Evolutionary conservation across 352 stramenopile genomes (phyloP).

Genomic region (Albugo laibachii): DNA sequence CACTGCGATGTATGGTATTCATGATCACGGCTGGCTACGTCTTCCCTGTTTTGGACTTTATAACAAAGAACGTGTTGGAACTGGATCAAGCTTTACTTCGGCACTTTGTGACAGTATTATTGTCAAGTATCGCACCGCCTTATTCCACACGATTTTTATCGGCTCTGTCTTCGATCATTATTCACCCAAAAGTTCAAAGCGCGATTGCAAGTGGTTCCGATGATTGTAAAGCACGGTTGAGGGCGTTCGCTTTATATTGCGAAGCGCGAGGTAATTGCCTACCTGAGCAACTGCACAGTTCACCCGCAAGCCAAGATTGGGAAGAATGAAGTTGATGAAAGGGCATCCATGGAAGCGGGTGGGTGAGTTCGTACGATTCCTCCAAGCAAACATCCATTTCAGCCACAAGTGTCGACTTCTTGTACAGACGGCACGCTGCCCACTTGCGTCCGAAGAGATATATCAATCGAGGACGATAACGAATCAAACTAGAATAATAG

Average conservation of each 20-base stretch:
- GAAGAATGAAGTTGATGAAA: too few relatives aligned
- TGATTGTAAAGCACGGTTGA: constrained; percentile 60
- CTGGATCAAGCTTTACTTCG: constrained; percentile 67
- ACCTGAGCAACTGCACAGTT: constrained; percentile 32
- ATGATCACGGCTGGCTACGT: constrained; percentile 79
- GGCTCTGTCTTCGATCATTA: constrained; percentile 49
- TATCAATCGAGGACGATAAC: too few relatives aligned
- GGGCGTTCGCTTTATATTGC: constrained; percentile 40
- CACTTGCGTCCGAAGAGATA: too few relatives aligned
- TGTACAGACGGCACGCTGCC: too few relatives aligned
- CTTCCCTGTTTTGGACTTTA: constrained; percentile 64
- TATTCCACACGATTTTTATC: constrained; percentile 62
- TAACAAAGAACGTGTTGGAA: constrained; percentile 56
- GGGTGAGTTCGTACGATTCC: too few relatives aligned
- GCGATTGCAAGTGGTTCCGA: constrained; percentile 57
- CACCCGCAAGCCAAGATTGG: too few relatives aligned
- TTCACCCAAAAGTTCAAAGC: constrained; percentile 69
- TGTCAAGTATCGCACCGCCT: constrained; percentile 43
- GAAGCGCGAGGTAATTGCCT: constrained; percentile 36
- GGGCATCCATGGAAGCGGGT: too few relatives aligned
- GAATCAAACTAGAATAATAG: too few relatives aligned
- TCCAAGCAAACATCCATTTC: too few relatives aligned
- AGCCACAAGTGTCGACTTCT: too few relatives aligned
- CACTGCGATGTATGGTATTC: constrained; percentile 68
- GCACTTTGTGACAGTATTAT: constrained; percentile 71